A percentile compares a stretch with the other conserved stretches of the same genome.
Evolutionary conservation across 2,329 filamentous ascomycete genomes (phyloP).

Genomic region (Cercospora nicotianae): DNA sequence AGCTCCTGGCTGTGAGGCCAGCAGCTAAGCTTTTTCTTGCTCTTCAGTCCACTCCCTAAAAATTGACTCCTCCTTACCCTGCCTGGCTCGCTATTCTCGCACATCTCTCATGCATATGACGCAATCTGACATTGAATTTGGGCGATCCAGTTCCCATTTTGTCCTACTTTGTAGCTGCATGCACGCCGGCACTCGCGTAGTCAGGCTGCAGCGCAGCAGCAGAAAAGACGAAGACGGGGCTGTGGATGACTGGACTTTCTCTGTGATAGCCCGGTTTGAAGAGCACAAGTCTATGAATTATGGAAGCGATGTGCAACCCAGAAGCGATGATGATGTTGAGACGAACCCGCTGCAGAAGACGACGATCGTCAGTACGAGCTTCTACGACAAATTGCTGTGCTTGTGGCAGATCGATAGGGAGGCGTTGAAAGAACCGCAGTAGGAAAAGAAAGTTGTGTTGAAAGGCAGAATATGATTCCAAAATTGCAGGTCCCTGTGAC

Average conservation of each 20-base stretch:
- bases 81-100: not conserved
- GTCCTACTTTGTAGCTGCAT: constrained; percentile 85
- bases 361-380: constrained; percentile 69
- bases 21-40: not conserved
- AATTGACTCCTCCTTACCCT: too few species aligned
- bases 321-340: not conserved
- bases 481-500: not conserved
- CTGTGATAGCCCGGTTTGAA: constrained; percentile 70
- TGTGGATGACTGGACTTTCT: constrained; percentile 57
- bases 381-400: constrained; percentile 71
- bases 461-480: not conserved
- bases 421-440: not conserved
- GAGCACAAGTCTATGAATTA: constrained; percentile 96
- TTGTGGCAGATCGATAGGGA: constrained; percentile 55
- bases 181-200: constrained; percentile 79
- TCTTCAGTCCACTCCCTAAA: not conserved
- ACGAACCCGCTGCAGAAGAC: constrained; percentile 27
- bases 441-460: not conserved
- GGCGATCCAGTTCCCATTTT: constrained; percentile 34
- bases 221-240: constrained; percentile 2
- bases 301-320: constrained; percentile 68
- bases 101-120: constrained; percentile 1
- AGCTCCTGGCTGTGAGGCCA: not conserved
- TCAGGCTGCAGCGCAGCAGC: constrained; percentile 44
- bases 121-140: constrained; percentile 20